Base-by-base conservation (phyloP, 1,139 yeast genomes). In the Debaryomyces sp. region DNA sequence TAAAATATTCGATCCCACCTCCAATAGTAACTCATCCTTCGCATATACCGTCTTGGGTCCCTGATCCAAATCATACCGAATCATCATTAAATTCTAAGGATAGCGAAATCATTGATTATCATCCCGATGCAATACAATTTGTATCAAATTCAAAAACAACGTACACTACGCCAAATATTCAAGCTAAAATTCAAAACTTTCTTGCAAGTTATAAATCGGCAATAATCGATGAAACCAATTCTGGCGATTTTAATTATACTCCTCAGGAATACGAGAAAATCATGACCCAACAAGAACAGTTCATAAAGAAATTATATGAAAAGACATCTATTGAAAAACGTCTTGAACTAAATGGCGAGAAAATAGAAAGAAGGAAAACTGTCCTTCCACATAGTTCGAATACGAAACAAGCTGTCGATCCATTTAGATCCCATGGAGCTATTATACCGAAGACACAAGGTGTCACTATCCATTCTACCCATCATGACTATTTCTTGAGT, bases 21-120 rank as follows among this genome's bases (percentile, higher is more conserved):
- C 87, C 86, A 24, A 67, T 81, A 7, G 76, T 89, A 5, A 86
- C 96, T 0, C 92, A 90, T 61, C 97, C 97, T 2, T 77, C 82
- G 4, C 96, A 90, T 68, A 63, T 80, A 73, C 56, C 81, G 75
- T 46, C 88, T 71, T 66, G 96, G 92, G 58, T 84, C 65, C 70
- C 77, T 63, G 55, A 67, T 66, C 61, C 79, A 64, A 60, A 62
- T 65, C 47, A 62, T 55, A 82, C 59, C 75, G 77, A 57, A 32
- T 44, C 54, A 54, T 70, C 77, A 18, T 64, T 66, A n/a, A 75
- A 77, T 47, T 73, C 85, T 5, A 66, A 71, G 1, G 77, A 76
- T 13, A 85, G 60, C 12, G 56, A 61, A 27, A 52, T 70, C 2
- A 55, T 68, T 5, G 67, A 67, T 2, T 73, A 63, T 49, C 46